These are phyloP conservation scores for Albatrellus sp. DNA, from an alignment of 1,284 basidiomycete genomes.

Conservation along the genomic window DNA sequence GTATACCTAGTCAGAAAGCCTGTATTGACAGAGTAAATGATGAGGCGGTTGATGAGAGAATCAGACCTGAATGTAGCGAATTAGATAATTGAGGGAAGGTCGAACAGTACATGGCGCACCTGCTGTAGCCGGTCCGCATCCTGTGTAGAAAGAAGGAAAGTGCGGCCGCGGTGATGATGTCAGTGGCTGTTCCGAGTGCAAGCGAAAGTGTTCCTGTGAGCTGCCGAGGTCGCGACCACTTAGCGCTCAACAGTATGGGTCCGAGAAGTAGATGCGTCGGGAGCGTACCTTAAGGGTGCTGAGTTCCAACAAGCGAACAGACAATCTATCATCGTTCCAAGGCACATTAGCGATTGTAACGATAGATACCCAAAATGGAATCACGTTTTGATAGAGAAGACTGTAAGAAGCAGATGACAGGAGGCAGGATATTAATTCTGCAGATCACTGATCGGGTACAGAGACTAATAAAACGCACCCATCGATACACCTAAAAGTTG, in stretches of 20 bases:
- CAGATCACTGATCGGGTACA: no score
- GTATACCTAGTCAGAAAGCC: conserved; percentile 51
- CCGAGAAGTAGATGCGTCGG: conserved; percentile 10
- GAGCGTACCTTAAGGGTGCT: not conserved
- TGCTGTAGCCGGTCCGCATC: no score
- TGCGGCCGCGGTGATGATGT: conserved; percentile 32
- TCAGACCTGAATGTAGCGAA: conserved; percentile 19
- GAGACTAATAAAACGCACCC: conserved; percentile 6
- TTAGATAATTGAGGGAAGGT: not conserved
- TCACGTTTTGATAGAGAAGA: conserved; percentile 7
- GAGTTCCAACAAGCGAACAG: not conserved
- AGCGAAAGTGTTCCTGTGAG: conserved; percentile 32
- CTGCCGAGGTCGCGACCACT: no score
- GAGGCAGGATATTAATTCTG: no score
- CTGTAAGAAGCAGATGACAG: no score
- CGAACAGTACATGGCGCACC: conserved; percentile 17
- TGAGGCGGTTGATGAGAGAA: no score
- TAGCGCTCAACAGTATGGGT: conserved; percentile 13
- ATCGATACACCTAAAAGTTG: conserved; percentile 4
- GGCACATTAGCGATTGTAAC: conserved; percentile 29
- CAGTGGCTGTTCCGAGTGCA: conserved; percentile 30
- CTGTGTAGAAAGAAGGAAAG: conserved; percentile 42
- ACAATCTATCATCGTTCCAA: conserved; percentile 36
- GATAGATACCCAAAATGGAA: conserved; percentile 15
- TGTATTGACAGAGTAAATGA: conserved; percentile 50